phyloP scores from a whole-genome alignment of 2,329 filamentous ascomycete genomes.

The Tolypocladium tropicale region DNA sequence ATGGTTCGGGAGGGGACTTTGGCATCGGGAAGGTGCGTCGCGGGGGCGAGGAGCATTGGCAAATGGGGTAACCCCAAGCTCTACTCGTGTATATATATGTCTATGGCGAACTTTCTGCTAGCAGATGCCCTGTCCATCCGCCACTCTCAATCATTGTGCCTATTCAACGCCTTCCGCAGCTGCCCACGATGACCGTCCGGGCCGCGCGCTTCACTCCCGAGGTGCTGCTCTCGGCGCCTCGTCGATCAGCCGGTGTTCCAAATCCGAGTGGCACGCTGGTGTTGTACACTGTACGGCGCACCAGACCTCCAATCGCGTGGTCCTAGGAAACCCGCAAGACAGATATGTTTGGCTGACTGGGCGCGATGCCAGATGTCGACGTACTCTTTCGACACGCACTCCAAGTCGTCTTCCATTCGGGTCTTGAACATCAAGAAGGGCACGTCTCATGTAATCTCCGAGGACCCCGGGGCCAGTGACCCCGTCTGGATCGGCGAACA shows the following conservation, averaged over 20 bases:
- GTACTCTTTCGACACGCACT: slow-evolving; percentile 72
- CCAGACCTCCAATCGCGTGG: neutral
- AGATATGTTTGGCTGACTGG: neutral
- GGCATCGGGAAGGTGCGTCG: neutral
- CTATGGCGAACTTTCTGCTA: no score
- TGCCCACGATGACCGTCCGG: slow-evolving; percentile 52
- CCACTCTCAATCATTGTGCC: neutral
- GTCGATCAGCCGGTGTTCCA: slow-evolving; percentile 60
- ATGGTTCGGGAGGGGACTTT: no score
- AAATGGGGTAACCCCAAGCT: neutral
- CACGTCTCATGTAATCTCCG: slow-evolving; percentile 53
- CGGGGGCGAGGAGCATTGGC: neutral
- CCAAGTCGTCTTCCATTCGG: slow-evolving; percentile 56
- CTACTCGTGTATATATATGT: no score
- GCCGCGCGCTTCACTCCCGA: slow-evolving; percentile 66
- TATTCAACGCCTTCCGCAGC: neutral
- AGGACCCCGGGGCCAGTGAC: slow-evolving; percentile 55
- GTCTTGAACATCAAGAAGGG: slow-evolving; percentile 60
- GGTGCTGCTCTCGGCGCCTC: slow-evolving; percentile 65
- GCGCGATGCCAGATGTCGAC: slow-evolving; percentile 43
- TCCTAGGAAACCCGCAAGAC: neutral
- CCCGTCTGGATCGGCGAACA: slow-evolving; percentile 67
- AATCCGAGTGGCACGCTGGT: slow-evolving; percentile 55
- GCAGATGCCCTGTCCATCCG: neutral
- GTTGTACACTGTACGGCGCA: slow-evolving; percentile 48